Base-by-base conservation (phyloP, 768 basidiomycete species). In the Amanita pallidorosea region DNA sequence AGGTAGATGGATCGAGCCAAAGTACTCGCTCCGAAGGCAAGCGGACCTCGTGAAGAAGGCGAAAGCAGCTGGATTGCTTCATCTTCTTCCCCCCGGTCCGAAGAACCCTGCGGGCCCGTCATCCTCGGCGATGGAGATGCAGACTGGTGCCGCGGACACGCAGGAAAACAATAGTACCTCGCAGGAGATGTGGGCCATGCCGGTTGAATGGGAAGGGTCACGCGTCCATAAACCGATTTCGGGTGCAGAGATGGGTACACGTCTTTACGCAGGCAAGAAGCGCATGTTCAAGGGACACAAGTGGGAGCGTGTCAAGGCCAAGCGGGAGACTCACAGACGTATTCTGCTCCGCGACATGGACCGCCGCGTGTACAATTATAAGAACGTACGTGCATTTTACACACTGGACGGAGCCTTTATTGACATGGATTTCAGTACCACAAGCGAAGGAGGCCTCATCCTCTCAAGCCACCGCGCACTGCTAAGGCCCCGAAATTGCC, bases 281-380 rank as follows among this genome's bases (percentile, higher is more conserved):
- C 71, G 76, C 55, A 91, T 91, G 88, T 91, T 92, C 79, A 92
- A 91, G 73, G 88, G 88, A n/a, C 88, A 91, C 72, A 85, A 77
- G 58, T 89, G 85, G 83, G 84, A 91, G 67, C 76, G 85, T 33
- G 61, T 68, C 56, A 71, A 70, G 56, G 71, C 68, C 51, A 70
- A 71, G 60, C 70, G 69, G 56, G 63, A 67, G 51, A 66, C 65
- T 59, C 75, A 72, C 60, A 77, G 69, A 55, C 67, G 67, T 50
- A 72, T 81, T 45, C 67, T 86, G 51, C 67, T 89, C 73, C 74
- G 79, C 58, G 77, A 80, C 61, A 88, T 89, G 87, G 63, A 70
- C 34, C 73, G 76, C 56, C 77, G 86, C 55, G 72, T 89, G 55
- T 65, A 65, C 53, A 75, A 73, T 47, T 88, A 80, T 75, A 85